These are phyloP conservation scores for Cucumis melo DNA, from an alignment of 306 rosid species.

Conservation along the genomic window DNA sequence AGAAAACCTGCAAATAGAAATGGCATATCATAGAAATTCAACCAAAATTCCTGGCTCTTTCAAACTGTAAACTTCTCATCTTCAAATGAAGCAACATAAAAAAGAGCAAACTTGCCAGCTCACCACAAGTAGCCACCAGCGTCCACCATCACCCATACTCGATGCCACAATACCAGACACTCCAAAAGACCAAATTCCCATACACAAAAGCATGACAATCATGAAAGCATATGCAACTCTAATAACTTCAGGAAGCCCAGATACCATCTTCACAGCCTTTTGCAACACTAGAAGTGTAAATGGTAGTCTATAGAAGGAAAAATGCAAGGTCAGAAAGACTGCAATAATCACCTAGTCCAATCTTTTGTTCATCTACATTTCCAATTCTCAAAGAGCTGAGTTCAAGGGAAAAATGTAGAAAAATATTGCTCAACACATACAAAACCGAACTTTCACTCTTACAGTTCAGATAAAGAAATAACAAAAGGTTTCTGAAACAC, in stretches of 20 bases:
- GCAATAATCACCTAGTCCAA: background rate
- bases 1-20: constrained; percentile 57
- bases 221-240: constrained; percentile 75
- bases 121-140: constrained; percentile 99
- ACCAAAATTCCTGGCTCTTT: background rate
- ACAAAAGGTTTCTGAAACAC: background rate
- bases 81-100: constrained; percentile 20
- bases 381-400: background rate
- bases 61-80: constrained; percentile 4
- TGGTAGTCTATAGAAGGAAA: constrained; percentile 57
- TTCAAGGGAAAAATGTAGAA: background rate
- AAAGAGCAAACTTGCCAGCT: constrained; percentile 92
- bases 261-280: constrained; percentile 86
- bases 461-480: background rate
- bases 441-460: background rate
- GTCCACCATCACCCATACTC: constrained; percentile 77
- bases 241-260: constrained; percentile 73
- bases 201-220: constrained; percentile 75
- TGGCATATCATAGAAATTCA: constrained; percentile 13
- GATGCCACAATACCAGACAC: constrained; percentile 98
- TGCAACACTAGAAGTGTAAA: constrained; percentile 88
- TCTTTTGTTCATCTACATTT: background rate
- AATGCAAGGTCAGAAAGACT: constrained; percentile 15
- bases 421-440: background rate
- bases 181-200: constrained; percentile 94